Percentiles rank a stretch among this genome's conserved stretches.
phyloP scores from a whole-genome alignment of 495 filamentous ascomycete genomes.

The Rostrohypoxylon terebratum region DNA sequence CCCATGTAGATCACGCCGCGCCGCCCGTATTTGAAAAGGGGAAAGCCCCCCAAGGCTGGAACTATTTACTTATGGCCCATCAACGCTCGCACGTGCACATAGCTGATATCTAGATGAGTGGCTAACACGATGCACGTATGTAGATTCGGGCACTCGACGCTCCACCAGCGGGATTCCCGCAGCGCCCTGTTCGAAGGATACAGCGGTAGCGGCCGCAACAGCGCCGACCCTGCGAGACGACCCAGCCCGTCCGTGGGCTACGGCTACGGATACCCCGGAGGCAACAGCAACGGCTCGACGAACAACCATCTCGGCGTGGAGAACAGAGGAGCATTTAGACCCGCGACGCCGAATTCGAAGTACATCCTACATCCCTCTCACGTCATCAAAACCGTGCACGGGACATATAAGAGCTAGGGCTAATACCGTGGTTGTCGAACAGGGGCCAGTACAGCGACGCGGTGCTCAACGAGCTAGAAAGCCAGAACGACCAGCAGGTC shows the following conservation, averaged over 20 bases:
- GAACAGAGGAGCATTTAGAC: constrained; percentile 53
- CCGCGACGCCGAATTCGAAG: constrained; percentile 88
- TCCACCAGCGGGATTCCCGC: constrained; percentile 88
- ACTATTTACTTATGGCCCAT: background rate
- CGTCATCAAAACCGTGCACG: background rate
- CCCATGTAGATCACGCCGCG: constrained; percentile 29
- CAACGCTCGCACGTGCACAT: background rate
- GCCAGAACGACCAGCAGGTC: constrained; percentile 92
- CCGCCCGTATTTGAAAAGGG: constrained; percentile 7
- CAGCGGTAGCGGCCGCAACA: constrained; percentile 65
- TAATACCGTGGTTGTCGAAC: constrained; percentile 12
- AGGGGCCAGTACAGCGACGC: constrained; percentile 95
- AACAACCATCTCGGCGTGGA: constrained; percentile 51
- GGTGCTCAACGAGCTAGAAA: constrained; percentile 92
- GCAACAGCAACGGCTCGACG: constrained; percentile 49
- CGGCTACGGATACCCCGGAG: constrained; percentile 68
- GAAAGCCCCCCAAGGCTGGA: background rate
- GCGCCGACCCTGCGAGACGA: constrained; percentile 60
- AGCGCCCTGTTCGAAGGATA: constrained; percentile 90
- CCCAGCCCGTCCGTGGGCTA: constrained; percentile 65
- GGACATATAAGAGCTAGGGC: background rate
- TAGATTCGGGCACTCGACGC: constrained; percentile 71
- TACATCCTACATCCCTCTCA: constrained; percentile 51
- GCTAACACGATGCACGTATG: background rate
- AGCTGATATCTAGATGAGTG: background rate